phyloP scores from a whole-genome alignment of 2,329 filamentous ascomycete genomes.

The Domatiomyces globalis region DNA sequence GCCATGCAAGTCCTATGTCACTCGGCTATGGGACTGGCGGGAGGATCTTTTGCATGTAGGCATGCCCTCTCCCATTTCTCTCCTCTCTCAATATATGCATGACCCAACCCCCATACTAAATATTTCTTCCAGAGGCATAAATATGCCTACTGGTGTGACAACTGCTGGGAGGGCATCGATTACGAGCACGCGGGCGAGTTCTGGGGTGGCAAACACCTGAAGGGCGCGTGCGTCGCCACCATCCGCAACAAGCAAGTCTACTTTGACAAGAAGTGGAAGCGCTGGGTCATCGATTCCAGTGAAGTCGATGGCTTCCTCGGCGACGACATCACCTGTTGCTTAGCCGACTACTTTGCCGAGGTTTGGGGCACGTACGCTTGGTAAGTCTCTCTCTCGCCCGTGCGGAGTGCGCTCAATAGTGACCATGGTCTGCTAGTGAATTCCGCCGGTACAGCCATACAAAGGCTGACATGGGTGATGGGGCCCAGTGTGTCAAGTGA shows the following conservation, averaged over 20 bases:
- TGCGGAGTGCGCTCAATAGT: not conserved
- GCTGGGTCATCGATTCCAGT: not conserved
- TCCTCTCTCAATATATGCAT: not conserved
- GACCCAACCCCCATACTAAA: not conserved
- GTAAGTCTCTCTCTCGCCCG: not conserved
- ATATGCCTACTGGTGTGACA: not conserved
- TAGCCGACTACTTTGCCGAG: not conserved
- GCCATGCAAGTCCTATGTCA: not conserved
- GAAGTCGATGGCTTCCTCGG: not conserved
- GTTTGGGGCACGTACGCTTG: not conserved
- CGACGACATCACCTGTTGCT: not conserved
- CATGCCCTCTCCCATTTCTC: not conserved
- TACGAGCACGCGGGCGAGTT: not conserved
- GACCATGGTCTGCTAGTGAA: not conserved
- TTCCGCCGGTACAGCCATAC: not conserved
- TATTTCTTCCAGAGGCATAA: not conserved
- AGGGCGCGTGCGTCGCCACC: not conserved
- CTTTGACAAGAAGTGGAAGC: not conserved
- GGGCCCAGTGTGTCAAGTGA: not conserved
- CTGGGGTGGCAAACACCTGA: not conserved
- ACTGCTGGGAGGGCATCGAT: not conserved
- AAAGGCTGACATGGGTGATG: not conserved
- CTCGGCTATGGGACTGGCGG: not conserved
- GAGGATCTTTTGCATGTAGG: not conserved
- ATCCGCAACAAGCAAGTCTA: not conserved